Evolutionary conservation across 2,329 filamentous ascomycete species (phyloP).

Genomic region (Paecilomyces sp.): DNA sequence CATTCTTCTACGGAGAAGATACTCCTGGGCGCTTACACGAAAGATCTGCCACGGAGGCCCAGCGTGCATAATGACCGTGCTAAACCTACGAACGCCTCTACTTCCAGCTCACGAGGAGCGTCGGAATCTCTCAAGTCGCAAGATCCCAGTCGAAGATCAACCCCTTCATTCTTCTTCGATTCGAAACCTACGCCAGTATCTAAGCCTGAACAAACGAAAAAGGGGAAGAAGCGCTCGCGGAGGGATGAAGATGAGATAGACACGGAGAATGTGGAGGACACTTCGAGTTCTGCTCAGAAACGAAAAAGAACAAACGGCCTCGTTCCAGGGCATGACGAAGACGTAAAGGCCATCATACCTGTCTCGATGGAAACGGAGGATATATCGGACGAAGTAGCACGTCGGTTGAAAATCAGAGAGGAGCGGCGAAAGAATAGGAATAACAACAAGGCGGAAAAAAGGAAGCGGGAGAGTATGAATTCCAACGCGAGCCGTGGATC

Average conservation of each 20-base stretch:
- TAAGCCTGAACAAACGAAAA: slow-evolving; percentile 5
- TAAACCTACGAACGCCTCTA: slow-evolving; percentile 1
- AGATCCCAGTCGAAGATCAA: slow-evolving; percentile 1
- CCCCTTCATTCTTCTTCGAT: slow-evolving; percentile 10
- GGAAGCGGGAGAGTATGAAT: slow-evolving; percentile 29
- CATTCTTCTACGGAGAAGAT: slow-evolving; percentile 7
- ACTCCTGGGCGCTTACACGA: slow-evolving; percentile 4
- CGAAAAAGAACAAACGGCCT: slow-evolving; percentile 15
- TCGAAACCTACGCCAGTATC: slow-evolving; percentile 10
- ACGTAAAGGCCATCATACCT: slow-evolving; percentile 14
- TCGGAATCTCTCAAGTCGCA: background rate
- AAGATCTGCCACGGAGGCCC: background rate
- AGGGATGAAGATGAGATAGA: slow-evolving; percentile 10
- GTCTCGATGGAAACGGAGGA: slow-evolving; percentile 33
- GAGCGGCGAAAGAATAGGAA: slow-evolving; percentile 25
- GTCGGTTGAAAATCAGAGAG: slow-evolving; percentile 36
- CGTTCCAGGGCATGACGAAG: slow-evolving; percentile 14
- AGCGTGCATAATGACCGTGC: slow-evolving; percentile 10
- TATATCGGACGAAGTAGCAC: slow-evolving; percentile 40
- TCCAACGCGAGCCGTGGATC: background rate
- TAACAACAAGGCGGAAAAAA: slow-evolving; percentile 28
- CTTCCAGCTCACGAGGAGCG: background rate
- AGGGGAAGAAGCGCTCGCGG: slow-evolving; percentile 13
- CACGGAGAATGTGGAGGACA: slow-evolving; percentile 4
- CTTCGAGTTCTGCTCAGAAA: slow-evolving; percentile 8